These are phyloP conservation scores for Chlamydomonas sphaeroides DNA, from an alignment of 139 green algal species.

Conservation along the genomic window DNA sequence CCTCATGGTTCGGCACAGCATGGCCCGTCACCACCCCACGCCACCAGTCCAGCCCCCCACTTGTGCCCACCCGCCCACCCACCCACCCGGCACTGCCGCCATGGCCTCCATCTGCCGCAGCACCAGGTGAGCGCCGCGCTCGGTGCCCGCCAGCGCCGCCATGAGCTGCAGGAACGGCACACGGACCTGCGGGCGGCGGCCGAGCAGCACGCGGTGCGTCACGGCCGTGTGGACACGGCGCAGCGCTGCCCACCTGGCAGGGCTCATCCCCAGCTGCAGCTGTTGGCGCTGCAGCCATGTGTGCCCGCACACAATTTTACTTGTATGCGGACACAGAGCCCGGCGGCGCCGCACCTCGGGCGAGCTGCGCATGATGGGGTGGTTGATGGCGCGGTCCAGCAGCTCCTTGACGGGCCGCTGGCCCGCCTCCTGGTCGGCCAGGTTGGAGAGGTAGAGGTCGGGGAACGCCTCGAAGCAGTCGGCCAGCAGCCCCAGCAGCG, in stretches of 20 bases:
- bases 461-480: slow-evolving; percentile 55
- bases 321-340: too few relatives aligned
- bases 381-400: slow-evolving; percentile 30
- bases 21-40: background rate
- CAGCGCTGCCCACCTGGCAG: too few relatives aligned
- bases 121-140: slow-evolving; percentile 61
- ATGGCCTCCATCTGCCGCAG: slow-evolving; percentile 54
- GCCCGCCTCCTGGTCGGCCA: slow-evolving; percentile 37
- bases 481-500: slow-evolving; percentile 47
- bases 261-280: too few relatives aligned
- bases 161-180: slow-evolving; percentile 77
- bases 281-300: too few relatives aligned
- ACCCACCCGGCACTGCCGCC: slow-evolving; percentile 29
- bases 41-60: too few relatives aligned
- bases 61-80: too few relatives aligned
- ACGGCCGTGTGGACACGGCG: background rate
- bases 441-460: slow-evolving; percentile 56
- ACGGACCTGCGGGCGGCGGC: slow-evolving; percentile 46
- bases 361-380: slow-evolving; percentile 4
- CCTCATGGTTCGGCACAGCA: background rate
- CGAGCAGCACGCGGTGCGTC: too few relatives aligned
- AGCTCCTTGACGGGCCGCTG: slow-evolving; percentile 29
- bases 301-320: too few relatives aligned
- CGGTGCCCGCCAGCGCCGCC: slow-evolving; percentile 61
- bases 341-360: background rate